Percentiles rank a stretch among this genome's conserved stretches.
These are phyloP conservation scores for Xylaria arbuscula DNA, from an alignment of 2,329 filamentous ascomycete species.

Conservation along the genomic window DNA sequence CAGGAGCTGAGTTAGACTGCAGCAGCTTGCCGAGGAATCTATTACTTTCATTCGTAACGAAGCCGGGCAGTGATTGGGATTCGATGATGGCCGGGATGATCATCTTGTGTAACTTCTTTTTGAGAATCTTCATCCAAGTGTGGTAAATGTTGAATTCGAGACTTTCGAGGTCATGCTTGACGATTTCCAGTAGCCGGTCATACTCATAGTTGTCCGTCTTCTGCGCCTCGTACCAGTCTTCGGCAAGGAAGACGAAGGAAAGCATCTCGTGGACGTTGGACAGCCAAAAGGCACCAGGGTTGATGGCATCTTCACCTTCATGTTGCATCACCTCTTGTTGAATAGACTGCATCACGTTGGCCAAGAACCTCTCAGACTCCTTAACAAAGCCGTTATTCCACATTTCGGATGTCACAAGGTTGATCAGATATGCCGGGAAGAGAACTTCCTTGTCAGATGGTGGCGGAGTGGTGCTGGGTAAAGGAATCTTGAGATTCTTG, in stretches of 20 bases:
- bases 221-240: conserved; percentile 99
- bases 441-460: conserved; percentile 98
- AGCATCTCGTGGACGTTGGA: conserved; percentile 99
- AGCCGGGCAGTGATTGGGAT: conserved; percentile 96
- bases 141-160: conserved; percentile 99
- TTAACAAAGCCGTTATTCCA: conserved; percentile 99
- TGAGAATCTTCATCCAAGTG: conserved; percentile 99
- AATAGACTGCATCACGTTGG: conserved; percentile 99
- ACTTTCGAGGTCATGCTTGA: conserved; percentile 98
- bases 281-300: conserved; percentile 97
- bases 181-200: conserved; percentile 94
- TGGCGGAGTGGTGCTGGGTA: conserved; percentile 84
- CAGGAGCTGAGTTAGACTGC: conserved; percentile 87
- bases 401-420: conserved; percentile 99
- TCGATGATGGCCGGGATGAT: conserved; percentile 99
- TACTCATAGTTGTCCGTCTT: conserved; percentile 99
- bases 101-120: conserved; percentile 99
- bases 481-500: conserved; percentile 94
- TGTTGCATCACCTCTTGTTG: conserved; percentile 99
- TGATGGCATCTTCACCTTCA: conserved; percentile 96
- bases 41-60: conserved; percentile 98
- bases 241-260: conserved; percentile 97
- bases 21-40: conserved; percentile 97
- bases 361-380: conserved; percentile 97
- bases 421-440: conserved; percentile 98